Conservation (phyloP, 2,329 filamentous ascomycete species). For the Aspergillus felis region DNA sequence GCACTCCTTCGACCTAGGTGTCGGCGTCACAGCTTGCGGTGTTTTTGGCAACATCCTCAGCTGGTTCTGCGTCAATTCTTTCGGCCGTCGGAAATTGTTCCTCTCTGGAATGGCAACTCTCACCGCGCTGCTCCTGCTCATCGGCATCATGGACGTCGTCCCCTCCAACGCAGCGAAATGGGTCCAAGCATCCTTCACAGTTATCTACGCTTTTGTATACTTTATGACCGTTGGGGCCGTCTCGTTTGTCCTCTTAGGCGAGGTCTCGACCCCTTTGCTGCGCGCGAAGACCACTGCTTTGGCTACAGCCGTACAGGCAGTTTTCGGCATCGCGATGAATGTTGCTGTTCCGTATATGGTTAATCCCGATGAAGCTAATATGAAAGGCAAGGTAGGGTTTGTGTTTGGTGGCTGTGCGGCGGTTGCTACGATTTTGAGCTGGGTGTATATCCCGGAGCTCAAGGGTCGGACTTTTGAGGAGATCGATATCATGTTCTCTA, state of each 20-base stretch:
- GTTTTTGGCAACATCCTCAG: too few species aligned
- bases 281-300: constrained; percentile 45
- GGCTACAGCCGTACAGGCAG: constrained; percentile 36
- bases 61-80: too few species aligned
- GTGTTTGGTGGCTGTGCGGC: constrained; percentile 22
- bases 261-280: constrained; percentile 42
- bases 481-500: constrained; percentile 30
- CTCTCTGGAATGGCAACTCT: too few species aligned
- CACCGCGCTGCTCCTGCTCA: constrained; percentile 10
- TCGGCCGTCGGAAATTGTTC: too few species aligned
- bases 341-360: constrained; percentile 40
- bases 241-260: constrained; percentile 46
- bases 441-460: constrained; percentile 24
- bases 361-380: constrained; percentile 27
- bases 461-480: constrained; percentile 24
- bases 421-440: constrained; percentile 18
- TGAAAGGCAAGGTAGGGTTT: constrained; percentile 26
- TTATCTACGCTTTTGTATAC: constrained; percentile 40
- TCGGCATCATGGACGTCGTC: constrained; percentile 35
- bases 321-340: constrained; percentile 39
- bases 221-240: constrained; percentile 40
- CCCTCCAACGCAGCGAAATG: constrained; percentile 22
- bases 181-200: constrained; percentile 34
- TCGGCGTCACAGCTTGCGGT: constrained; percentile 18
- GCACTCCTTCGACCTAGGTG: constrained; percentile 33